Conservation (phyloP, 1,284 basidiomycete genomes). For the Tremellales sp. region DNA sequence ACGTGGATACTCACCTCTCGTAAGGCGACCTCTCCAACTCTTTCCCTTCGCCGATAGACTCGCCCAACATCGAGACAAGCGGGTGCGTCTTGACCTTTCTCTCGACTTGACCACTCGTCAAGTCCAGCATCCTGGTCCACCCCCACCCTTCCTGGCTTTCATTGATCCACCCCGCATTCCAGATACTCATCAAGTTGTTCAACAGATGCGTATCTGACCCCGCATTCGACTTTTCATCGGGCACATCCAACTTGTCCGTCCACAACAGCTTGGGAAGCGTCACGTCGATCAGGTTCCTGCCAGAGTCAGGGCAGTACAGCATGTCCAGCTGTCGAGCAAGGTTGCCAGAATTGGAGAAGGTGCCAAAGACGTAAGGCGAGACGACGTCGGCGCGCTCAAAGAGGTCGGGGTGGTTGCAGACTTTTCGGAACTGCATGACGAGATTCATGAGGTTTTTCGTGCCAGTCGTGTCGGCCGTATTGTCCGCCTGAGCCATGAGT, state of each 20-base stretch:
- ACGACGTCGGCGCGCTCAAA: constrained; percentile 96
- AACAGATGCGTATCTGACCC: constrained; percentile 63
- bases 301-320: constrained; percentile 69
- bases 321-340: constrained; percentile 81
- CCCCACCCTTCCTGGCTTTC: constrained; percentile 59
- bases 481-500: constrained; percentile 86
- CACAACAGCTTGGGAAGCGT: constrained; percentile 73
- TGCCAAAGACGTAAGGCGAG: constrained; percentile 84
- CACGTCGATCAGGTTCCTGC: constrained; percentile 79
- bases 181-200: constrained; percentile 80
- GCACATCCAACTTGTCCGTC: constrained; percentile 65
- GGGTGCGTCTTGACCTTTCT: constrained; percentile 52
- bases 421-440: constrained; percentile 99
- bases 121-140: constrained; percentile 67
- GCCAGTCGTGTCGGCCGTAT: constrained; percentile 74
- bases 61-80: constrained; percentile 20
- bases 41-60: background rate
- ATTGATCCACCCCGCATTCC: constrained; percentile 77
- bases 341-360: constrained; percentile 76
- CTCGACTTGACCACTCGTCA: constrained; percentile 60
- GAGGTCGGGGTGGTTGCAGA: constrained; percentile 98
- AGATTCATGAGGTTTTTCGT: constrained; percentile 86
- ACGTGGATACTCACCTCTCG: constrained; percentile 10
- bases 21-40: constrained; percentile 10
- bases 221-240: constrained; percentile 57